phyloP scores from a whole-genome alignment of 1,284 basidiomycete genomes.

The Leccinum solheimii region DNA sequence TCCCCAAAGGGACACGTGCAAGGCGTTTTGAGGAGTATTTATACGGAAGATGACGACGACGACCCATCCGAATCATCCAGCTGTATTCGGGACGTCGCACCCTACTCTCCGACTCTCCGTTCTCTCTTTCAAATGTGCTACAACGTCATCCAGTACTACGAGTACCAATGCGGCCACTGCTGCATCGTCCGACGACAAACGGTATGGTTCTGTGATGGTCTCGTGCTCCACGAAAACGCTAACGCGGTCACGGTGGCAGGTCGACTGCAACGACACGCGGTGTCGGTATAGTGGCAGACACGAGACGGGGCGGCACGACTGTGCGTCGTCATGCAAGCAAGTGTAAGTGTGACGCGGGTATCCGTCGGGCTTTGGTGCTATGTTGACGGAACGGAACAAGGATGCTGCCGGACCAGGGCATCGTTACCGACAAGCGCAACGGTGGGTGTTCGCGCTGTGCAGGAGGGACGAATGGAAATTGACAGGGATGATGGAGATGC shows the following conservation, averaged over 20 bases:
- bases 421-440: slow-evolving; percentile 27
- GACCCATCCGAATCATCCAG: slow-evolving; percentile 3
- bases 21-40: slow-evolving; percentile 25
- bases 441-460: slow-evolving; percentile 24
- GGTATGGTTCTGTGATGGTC: slow-evolving; percentile 31
- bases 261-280: slow-evolving; percentile 44
- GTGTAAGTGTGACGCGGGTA: slow-evolving; percentile 30
- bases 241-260: slow-evolving; percentile 29
- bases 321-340: slow-evolving; percentile 39
- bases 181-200: slow-evolving; percentile 37
- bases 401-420: slow-evolving; percentile 30
- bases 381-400: slow-evolving; percentile 24
- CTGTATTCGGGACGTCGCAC: not conserved
- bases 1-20: slow-evolving; percentile 7
- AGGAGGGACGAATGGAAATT: slow-evolving; percentile 27
- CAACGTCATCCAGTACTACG: slow-evolving; percentile 37
- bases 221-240: not conserved
- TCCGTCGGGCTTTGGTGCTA: not conserved
- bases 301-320: slow-evolving; percentile 37
- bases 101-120: slow-evolving; percentile 2
- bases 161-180: slow-evolving; percentile 40
- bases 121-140: slow-evolving; percentile 42
- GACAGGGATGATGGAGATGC: slow-evolving; percentile 4
- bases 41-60: slow-evolving; percentile 13
- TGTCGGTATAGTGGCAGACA: slow-evolving; percentile 45